Conservation (phyloP, 768 basidiomycete genomes). For the Lactifluus subvellereus region DNA sequence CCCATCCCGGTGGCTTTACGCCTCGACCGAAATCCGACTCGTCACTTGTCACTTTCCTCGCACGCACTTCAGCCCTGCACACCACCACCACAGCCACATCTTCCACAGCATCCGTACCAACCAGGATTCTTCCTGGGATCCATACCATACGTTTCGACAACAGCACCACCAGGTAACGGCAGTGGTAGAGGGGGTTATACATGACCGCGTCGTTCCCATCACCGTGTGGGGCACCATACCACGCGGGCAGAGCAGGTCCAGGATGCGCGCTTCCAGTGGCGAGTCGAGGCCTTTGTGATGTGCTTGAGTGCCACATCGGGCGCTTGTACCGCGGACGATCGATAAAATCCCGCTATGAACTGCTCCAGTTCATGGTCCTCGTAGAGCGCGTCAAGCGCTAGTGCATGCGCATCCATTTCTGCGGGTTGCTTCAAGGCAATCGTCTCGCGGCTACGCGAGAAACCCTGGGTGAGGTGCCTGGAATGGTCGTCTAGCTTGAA, state of each 20-base stretch:
- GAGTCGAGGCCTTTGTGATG: constrained; percentile 12
- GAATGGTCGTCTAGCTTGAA: constrained; percentile 2
- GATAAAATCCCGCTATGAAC: constrained; percentile 10
- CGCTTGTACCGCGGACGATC: constrained; percentile 2
- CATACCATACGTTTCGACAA: too few species aligned
- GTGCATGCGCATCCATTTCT: constrained; percentile 8
- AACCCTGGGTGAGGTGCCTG: constrained; percentile 5
- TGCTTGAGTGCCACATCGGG: background rate
- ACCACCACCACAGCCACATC: too few species aligned
- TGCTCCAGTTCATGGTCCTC: constrained; percentile 18
- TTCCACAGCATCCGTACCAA: too few species aligned
- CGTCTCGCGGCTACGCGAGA: constrained; percentile 5
- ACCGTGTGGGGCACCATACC: background rate
- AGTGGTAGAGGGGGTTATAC: too few species aligned
- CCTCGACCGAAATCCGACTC: too few species aligned
- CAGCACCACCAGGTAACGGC: too few species aligned
- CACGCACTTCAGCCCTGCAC: too few species aligned
- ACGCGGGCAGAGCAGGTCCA: constrained; percentile 13
- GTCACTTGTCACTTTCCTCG: too few species aligned
- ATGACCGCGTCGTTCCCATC: too few species aligned
- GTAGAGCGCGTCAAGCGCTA: constrained; percentile 9
- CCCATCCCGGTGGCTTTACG: too few species aligned
- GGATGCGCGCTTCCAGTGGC: constrained; percentile 14
- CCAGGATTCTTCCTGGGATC: too few species aligned
- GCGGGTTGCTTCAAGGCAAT: constrained; percentile 5